Conservation (phyloP, 495 filamentous ascomycete genomes). For the Penicillium arizonense region DNA sequence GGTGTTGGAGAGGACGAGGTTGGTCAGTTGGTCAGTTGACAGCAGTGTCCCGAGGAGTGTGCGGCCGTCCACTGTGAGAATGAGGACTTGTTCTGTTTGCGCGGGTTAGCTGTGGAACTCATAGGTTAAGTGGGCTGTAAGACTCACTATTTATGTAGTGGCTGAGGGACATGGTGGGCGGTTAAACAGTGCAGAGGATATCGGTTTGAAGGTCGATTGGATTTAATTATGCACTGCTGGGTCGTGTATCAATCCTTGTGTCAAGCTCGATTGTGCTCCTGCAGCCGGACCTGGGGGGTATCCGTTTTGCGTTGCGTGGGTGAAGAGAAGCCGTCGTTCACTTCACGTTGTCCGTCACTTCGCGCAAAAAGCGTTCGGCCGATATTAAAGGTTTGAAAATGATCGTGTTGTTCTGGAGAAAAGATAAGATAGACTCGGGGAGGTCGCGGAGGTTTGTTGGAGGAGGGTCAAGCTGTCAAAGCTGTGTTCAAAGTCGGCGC, state of each 20-base stretch:
- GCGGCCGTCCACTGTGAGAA: slow-evolving; percentile 91
- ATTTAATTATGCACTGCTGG: slow-evolving; percentile 1
- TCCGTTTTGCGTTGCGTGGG: background rate
- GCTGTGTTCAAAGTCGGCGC: background rate
- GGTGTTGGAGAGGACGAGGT: slow-evolving; percentile 81
- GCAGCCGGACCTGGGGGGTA: background rate
- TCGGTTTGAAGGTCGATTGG: background rate
- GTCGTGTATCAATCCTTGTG: background rate
- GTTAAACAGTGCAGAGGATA: background rate
- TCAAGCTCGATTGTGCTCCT: background rate
- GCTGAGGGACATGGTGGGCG: slow-evolving; percentile 60
- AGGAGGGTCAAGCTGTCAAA: background rate
- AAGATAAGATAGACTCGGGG: background rate
- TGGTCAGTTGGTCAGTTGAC: slow-evolving; percentile 89
- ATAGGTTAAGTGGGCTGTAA: background rate
- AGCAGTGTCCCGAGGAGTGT: slow-evolving; percentile 80
- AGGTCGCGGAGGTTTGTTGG: background rate
- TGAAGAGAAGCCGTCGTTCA: background rate
- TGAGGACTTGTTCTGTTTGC: slow-evolving; percentile 76
- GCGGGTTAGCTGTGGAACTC: slow-evolving; percentile 7
- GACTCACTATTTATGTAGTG: slow-evolving; percentile 64
- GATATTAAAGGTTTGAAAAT: background rate
- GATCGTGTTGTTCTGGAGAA: background rate
- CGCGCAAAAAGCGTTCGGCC: background rate
- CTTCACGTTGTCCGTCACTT: background rate